phyloP scores from a whole-genome alignment of 2,329 filamentous ascomycete species.

The Thielaviopsis populi region DNA sequence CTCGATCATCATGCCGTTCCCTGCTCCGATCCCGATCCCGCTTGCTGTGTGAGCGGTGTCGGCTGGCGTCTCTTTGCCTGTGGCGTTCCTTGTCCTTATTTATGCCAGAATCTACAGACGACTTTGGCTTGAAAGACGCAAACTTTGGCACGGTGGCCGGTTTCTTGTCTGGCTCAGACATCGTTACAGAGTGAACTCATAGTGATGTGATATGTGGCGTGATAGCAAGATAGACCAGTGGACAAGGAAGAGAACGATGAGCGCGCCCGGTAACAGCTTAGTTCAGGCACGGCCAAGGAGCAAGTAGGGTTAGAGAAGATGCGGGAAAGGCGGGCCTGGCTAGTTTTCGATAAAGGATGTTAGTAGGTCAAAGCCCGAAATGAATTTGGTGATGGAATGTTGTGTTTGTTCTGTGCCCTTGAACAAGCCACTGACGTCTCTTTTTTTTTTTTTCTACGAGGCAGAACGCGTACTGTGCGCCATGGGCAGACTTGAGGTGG shows the following conservation, averaged over 20 bases:
- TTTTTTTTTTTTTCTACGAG: not conserved
- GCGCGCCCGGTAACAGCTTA: not conserved
- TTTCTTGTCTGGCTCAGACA: conserved; percentile 22
- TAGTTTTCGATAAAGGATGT: not conserved
- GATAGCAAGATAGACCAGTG: not conserved
- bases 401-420: no score
- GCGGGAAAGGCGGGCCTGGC: not conserved
- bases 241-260: not conserved
- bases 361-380: not conserved
- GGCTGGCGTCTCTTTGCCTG: not conserved
- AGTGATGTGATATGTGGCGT: not conserved
- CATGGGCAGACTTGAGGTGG: not conserved
- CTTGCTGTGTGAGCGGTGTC: not conserved
- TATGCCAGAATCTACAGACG: not conserved
- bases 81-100: not conserved
- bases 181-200: conserved; percentile 16
- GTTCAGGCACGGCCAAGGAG: not conserved
- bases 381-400: not conserved
- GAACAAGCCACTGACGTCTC: no score
- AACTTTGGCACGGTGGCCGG: conserved; percentile 47
- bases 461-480: not conserved
- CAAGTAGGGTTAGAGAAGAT: not conserved
- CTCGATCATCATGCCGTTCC: conserved; percentile 7
- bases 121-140: conserved; percentile 46
- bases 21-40: conserved; percentile 9